phyloP scores from a whole-genome alignment of 1,139 yeast species.

The Suhomyces panamericanus region DNA sequence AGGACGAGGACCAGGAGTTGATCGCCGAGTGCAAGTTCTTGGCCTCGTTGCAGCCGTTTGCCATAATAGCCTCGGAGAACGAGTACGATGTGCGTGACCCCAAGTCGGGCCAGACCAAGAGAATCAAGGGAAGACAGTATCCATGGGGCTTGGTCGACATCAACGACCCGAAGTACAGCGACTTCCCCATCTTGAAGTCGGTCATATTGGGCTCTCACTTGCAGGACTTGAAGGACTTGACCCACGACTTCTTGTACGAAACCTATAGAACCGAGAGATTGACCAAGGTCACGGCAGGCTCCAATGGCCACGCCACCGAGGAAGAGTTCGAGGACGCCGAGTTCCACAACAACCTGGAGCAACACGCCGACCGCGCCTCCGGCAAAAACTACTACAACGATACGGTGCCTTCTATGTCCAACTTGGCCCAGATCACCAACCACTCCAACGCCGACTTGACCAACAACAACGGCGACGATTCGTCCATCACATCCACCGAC shows the following conservation, averaged over 20 bases:
- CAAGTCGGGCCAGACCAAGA: conserved; percentile 50
- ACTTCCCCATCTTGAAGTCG: conserved; percentile 78
- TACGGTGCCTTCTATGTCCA: conserved; percentile 61
- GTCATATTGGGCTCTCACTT: conserved; percentile 89
- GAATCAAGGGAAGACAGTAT: conserved; percentile 78
- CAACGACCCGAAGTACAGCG: conserved; percentile 80
- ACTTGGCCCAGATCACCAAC: conserved; percentile 58
- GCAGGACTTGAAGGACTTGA: conserved; percentile 88
- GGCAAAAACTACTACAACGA: conserved; percentile 10
- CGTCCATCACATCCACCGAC: conserved; percentile 26
- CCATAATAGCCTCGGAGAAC: conserved; percentile 73
- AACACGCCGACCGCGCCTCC: conserved; percentile 12
- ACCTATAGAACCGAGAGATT: conserved; percentile 89
- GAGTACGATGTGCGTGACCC: conserved; percentile 53
- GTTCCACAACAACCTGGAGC: conserved; percentile 35
- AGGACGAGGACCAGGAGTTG: conserved; percentile 67
- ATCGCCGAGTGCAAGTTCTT: conserved; percentile 78
- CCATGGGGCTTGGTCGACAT: conserved; percentile 93
- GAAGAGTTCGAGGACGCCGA: conserved; percentile 28
- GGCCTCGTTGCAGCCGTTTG: conserved; percentile 80
- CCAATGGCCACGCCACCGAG: conserved; percentile 25
- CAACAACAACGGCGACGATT: conserved; percentile 15
- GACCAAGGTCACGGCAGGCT: conserved; percentile 50
- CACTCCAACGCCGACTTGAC: conserved; percentile 15
- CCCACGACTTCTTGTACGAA: conserved; percentile 90